phyloP scores from a whole-genome alignment of 2,329 filamentous ascomycete species.

The Aspergillus felis region DNA sequence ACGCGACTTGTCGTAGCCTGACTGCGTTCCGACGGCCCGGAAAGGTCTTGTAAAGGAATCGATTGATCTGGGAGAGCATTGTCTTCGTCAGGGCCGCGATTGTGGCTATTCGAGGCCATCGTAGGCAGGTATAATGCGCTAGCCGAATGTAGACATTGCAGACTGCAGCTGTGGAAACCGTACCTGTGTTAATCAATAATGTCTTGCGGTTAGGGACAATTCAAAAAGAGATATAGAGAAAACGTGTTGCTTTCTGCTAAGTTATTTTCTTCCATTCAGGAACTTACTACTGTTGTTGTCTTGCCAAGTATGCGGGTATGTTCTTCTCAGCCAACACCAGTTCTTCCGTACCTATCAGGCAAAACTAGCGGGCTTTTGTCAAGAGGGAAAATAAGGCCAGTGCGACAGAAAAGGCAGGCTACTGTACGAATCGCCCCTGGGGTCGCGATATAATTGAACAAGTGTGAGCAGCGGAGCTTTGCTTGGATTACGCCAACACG shows the following conservation, averaged over 20 bases:
- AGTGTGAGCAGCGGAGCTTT: not conserved
- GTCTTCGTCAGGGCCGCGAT: conserved; percentile 25
- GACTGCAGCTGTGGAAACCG: conserved; percentile 12
- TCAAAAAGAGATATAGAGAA: not conserved
- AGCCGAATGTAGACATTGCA: conserved; percentile 40
- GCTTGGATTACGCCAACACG: not conserved
- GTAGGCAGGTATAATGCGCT: conserved; percentile 31
- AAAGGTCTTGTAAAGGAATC: conserved; percentile 68
- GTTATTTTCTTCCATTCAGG: not conserved
- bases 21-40: conserved; percentile 34
- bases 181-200: not conserved
- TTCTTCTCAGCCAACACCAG: not conserved
- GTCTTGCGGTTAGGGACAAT: not conserved
- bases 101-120: conserved; percentile 40
- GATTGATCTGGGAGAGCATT: conserved; percentile 41
- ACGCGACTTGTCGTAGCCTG: conserved; percentile 26
- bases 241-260: not conserved
- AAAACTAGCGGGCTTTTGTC: not conserved
- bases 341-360: not conserved
- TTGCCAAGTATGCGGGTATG: not conserved
- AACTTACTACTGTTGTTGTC: not conserved
- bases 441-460: not conserved
- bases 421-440: not conserved
- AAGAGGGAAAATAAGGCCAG: not conserved
- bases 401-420: not conserved